These are phyloP conservation scores for Starmerella vaccinii DNA, from an alignment of 805 yeast genomes.

Conservation along the genomic window DNA sequence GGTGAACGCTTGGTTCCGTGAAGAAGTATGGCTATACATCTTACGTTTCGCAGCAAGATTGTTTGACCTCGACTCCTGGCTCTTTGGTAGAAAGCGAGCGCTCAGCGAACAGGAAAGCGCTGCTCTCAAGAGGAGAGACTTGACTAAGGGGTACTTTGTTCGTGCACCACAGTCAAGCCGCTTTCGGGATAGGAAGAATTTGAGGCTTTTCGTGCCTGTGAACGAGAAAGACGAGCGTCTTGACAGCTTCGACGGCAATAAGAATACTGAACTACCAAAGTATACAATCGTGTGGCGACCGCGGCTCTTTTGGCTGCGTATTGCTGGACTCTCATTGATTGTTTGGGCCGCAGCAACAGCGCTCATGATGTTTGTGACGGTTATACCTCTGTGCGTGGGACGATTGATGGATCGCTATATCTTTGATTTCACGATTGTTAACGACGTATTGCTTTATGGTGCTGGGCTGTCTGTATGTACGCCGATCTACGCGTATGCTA, in stretches of 20 bases:
- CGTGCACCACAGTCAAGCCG: slow-evolving; percentile 72
- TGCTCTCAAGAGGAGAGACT: slow-evolving; percentile 45
- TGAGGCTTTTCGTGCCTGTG: slow-evolving; percentile 70
- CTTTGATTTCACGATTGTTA: slow-evolving; percentile 1
- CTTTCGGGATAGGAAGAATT: slow-evolving; percentile 49
- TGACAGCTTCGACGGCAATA: slow-evolving; percentile 33
- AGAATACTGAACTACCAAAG: slow-evolving; percentile 33
- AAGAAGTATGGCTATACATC: slow-evolving; percentile 26
- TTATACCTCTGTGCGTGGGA: slow-evolving; percentile 20
- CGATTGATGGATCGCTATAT: slow-evolving; percentile 10
- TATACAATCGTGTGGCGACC: slow-evolving; percentile 82
- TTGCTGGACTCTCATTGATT: slow-evolving; percentile 39
- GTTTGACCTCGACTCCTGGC: slow-evolving; percentile 29
- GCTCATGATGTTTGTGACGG: slow-evolving; percentile 4
- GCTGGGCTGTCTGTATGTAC: slow-evolving; percentile 10
- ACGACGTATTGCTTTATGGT: slow-evolving; percentile 12
- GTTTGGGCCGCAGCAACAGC: slow-evolving; percentile 34
- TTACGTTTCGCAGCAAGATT: slow-evolving; percentile 7
- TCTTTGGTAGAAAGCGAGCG: slow-evolving; percentile 32
- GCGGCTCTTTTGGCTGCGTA: slow-evolving; percentile 55
- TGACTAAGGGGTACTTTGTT: slow-evolving; percentile 68
- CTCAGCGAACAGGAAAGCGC: slow-evolving; percentile 35
- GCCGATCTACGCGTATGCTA: slow-evolving; percentile 9
- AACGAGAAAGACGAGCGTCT: slow-evolving; percentile 54
- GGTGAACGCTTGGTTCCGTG: slow-evolving; percentile 44